A percentile compares a stretch with the other conserved stretches of the same genome.
Evolutionary conservation across 2,329 filamentous ascomycete species (phyloP).

Genomic region (Metarhizium robertsii): DNA sequence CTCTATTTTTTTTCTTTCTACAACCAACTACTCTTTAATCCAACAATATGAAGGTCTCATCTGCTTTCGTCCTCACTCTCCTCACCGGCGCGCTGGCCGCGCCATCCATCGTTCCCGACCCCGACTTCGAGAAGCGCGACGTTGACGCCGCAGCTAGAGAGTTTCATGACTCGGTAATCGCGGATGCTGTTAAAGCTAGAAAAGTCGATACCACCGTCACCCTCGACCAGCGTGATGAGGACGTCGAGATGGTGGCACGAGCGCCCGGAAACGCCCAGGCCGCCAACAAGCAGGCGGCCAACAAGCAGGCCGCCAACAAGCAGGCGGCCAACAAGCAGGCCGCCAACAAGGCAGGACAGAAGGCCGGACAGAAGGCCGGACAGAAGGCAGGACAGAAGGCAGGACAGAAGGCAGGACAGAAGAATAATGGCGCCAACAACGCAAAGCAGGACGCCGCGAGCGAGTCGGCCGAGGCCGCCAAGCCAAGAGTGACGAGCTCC

Average conservation of each 20-base stretch:
- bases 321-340: no score
- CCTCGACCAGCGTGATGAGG: background rate
- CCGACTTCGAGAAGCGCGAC: background rate
- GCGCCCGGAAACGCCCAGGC: background rate
- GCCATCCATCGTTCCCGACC: background rate
- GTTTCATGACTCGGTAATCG: background rate
- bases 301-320: no score
- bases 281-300: no score
- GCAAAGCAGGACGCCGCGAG: background rate
- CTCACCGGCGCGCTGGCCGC: slow-evolving; percentile 7
- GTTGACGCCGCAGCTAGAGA: background rate
- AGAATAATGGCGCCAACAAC: background rate
- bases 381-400: background rate
- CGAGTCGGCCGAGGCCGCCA: background rate
- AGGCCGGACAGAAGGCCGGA: background rate
- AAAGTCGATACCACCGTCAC: background rate
- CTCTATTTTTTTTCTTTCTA: background rate
- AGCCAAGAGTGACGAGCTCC: background rate
- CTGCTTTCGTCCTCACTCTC: slow-evolving; percentile 5
- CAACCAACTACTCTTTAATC: background rate
- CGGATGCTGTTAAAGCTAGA: background rate
- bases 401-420: background rate
- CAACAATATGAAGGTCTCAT: slow-evolving; percentile 5
- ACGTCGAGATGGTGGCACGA: background rate
- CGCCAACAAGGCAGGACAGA: background rate